phyloP scores from a whole-genome alignment of 1,284 basidiomycete genomes.

The Marasmius sp. region DNA sequence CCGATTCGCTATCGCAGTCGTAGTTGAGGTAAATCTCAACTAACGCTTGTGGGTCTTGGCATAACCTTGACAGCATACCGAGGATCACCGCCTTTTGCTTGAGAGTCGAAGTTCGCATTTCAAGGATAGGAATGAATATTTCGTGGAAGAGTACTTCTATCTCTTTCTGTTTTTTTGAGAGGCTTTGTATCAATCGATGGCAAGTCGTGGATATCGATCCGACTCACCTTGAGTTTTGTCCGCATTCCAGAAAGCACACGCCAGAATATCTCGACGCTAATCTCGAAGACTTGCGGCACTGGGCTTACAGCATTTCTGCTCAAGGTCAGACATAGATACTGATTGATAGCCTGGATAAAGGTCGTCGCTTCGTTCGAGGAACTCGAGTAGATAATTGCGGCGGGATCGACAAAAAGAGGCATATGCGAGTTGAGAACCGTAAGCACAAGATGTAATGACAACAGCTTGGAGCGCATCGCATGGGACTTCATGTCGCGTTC shows the following conservation, averaged over 20 bases:
- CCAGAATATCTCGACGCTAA: conserved; percentile 99
- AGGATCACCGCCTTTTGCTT: conserved; percentile 93
- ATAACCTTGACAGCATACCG: conserved; percentile 82
- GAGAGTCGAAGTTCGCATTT: conserved; percentile 96
- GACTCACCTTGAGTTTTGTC: conserved; percentile 86
- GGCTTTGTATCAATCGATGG: conserved; percentile 9
- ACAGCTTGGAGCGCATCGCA: conserved; percentile 92
- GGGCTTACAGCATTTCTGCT: conserved; percentile 96
- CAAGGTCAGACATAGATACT: conserved; percentile 91
- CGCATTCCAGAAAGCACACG: conserved; percentile 91
- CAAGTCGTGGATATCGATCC: background rate
- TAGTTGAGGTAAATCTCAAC: conserved; percentile 98
- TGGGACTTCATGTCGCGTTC: conserved; percentile 93
- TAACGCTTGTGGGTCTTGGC: conserved; percentile 92
- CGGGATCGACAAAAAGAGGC: conserved; percentile 83
- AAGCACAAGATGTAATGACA: conserved; percentile 90
- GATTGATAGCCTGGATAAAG: conserved; percentile 91
- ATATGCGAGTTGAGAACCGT: conserved; percentile 93
- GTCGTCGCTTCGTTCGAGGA: conserved; percentile 83
- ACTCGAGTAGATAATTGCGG: conserved; percentile 85
- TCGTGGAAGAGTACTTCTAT: conserved; percentile 98
- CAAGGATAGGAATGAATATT: conserved; percentile 97
- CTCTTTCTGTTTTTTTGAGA: conserved; percentile 76
- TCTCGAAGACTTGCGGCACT: conserved; percentile 96
- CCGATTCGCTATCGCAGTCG: conserved; percentile 91